These are phyloP conservation scores for Vitis labrusca DNA, from an alignment of 164 flowering plant genomes.

Conservation along the genomic window DNA sequence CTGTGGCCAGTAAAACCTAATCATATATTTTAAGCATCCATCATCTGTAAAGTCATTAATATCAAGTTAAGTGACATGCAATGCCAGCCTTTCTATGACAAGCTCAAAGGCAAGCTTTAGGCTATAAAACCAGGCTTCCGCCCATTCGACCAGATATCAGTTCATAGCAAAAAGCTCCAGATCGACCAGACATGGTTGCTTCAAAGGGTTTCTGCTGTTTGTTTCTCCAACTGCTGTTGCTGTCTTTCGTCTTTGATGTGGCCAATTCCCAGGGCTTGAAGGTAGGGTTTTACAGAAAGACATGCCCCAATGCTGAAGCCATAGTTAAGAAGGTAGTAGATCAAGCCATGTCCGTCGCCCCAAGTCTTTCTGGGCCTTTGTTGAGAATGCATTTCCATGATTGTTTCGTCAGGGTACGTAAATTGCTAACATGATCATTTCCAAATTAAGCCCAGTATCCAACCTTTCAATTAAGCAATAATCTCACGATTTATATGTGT, in stretches of 20 bases:
- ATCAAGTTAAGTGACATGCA: too few relatives aligned
- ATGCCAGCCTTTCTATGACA: too few relatives aligned
- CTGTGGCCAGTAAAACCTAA: too few relatives aligned
- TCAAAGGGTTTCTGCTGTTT: slow-evolving; percentile 11
- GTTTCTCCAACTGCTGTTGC: background rate
- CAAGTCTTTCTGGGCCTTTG: slow-evolving; percentile 25
- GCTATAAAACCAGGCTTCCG: too few relatives aligned
- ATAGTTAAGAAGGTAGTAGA: slow-evolving; percentile 8
- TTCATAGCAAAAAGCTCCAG: too few relatives aligned
- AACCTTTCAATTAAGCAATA: too few relatives aligned
- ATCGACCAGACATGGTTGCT: slow-evolving; percentile 13
- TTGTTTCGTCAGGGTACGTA: slow-evolving; percentile 27
- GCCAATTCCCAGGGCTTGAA: slow-evolving; percentile 17
- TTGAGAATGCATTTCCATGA: slow-evolving; percentile 31
- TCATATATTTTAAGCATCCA: too few relatives aligned
- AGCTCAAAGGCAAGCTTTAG: too few relatives aligned
- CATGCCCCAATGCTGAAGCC: slow-evolving; percentile 22
- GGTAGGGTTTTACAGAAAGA: slow-evolving; percentile 17
- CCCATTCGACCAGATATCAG: too few relatives aligned
- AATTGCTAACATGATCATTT: background rate
- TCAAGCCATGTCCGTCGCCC: slow-evolving; percentile 18
- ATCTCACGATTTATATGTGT: background rate
- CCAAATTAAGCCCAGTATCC: too few relatives aligned
- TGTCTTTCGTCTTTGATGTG: background rate
- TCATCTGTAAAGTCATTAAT: too few relatives aligned